These are phyloP conservation scores for Fusarium duplospermum DNA, from an alignment of 2,329 filamentous ascomycete species.

Conservation along the genomic window DNA sequence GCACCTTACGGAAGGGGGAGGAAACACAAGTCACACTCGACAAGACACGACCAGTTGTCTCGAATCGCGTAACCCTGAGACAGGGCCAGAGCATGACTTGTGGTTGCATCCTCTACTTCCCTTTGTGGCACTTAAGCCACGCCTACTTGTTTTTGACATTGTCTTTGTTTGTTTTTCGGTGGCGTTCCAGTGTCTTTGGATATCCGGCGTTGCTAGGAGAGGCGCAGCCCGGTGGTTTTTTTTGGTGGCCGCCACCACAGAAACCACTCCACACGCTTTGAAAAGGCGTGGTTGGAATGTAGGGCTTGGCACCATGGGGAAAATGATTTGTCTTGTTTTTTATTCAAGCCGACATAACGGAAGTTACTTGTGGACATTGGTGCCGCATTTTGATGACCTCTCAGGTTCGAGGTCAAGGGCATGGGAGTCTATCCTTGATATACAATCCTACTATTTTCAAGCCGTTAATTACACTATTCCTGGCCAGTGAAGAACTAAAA, in stretches of 20 bases:
- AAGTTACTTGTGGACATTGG: conserved; percentile 18
- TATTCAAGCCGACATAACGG: conserved; percentile 3
- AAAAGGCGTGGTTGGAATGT: conserved; percentile 6
- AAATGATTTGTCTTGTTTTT: conserved; percentile 10
- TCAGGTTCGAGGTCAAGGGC: conserved; percentile 1
- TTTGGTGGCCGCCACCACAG: conserved; percentile 11
- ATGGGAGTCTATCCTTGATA: conserved; percentile 34
- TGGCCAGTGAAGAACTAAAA: not conserved
- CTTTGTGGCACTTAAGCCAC: not conserved
- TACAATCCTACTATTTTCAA: conserved; percentile 27
- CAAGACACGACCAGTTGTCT: not conserved
- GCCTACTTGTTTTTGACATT: not conserved
- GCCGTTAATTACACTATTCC: not conserved
- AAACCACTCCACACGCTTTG: not conserved
- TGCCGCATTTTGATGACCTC: conserved; percentile 15
- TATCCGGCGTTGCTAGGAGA: conserved; percentile 37
- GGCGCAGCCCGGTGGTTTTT: conserved; percentile 16
- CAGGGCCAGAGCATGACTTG: not conserved
- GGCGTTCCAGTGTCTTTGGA: conserved; percentile 37
- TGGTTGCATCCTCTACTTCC: not conserved
- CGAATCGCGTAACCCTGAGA: not conserved
- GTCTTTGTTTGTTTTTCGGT: conserved; percentile 12
- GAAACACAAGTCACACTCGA: not conserved
- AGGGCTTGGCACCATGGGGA: not conserved
- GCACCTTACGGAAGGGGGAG: not conserved